A percentile compares a stretch with the other conserved stretches of the same genome.
Evolutionary conservation across 2,329 filamentous ascomycete species (phyloP).

Genomic region (Fusarium luffae): DNA sequence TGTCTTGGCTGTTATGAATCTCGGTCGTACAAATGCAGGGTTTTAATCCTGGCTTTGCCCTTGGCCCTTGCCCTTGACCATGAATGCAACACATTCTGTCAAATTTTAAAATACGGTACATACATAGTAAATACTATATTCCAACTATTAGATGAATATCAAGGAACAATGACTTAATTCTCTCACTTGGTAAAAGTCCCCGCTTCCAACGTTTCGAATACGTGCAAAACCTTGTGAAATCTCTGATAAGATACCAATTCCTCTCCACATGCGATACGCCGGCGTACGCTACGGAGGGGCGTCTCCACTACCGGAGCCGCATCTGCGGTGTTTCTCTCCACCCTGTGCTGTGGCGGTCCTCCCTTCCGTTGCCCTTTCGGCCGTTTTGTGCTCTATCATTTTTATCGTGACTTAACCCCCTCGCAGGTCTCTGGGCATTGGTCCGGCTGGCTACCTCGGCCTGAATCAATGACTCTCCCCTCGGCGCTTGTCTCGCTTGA

Average conservation of each 20-base stretch:
- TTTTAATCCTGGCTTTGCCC: constrained; percentile 20
- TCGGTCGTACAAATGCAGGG: constrained; percentile 25
- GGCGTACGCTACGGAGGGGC: constrained; percentile 12
- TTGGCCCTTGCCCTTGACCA: not conserved
- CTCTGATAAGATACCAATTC: constrained; percentile 6
- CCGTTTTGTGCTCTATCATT: constrained; percentile 14
- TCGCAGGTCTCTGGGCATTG: constrained; percentile 14
- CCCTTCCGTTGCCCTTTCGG: constrained; percentile 16
- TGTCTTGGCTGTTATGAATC: constrained; percentile 24
- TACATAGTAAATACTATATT: constrained; percentile 25
- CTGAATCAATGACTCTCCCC: constrained; percentile 12
- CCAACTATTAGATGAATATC: not conserved
- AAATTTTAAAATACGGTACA: constrained; percentile 32
- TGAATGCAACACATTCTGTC: constrained; percentile 14
- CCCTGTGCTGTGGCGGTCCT: constrained; percentile 15
- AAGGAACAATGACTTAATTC: constrained; percentile 2
- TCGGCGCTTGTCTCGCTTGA: constrained; percentile 18
- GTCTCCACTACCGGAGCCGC: constrained; percentile 32
- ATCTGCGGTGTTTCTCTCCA: constrained; percentile 21
- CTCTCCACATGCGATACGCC: constrained; percentile 12
- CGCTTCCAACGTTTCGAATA: constrained; percentile 2
- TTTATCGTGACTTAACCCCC: constrained; percentile 5
- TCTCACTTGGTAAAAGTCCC: constrained; percentile 2
- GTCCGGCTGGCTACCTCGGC: not conserved
- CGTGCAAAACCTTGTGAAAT: not conserved